Evolutionary conservation across 257 asterid species (phyloP).

Genomic region (Misopates orontium): DNA sequence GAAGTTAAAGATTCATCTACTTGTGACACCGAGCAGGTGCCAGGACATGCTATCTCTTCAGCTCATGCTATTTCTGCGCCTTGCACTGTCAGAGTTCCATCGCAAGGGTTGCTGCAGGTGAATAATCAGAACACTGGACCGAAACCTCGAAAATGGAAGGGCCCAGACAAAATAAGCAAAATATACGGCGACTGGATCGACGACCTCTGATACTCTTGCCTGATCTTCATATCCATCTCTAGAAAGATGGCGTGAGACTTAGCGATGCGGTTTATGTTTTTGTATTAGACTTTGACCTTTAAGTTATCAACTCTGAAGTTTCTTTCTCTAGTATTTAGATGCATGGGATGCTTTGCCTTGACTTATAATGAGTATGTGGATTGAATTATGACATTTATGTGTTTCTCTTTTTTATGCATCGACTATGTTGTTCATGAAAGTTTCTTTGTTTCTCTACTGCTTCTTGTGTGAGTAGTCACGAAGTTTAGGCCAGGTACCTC

Average conservation of each 20-base stretch:
- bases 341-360: not conserved
- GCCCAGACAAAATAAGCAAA: constrained; percentile 55
- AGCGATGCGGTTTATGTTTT: no score
- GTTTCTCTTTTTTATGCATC: no score
- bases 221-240: no score
- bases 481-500: no score
- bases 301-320: not conserved
- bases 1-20: constrained; percentile 28
- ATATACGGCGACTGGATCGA: constrained; percentile 61
- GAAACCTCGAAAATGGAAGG: constrained; percentile 46
- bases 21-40: constrained; percentile 31
- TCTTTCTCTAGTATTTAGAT: not conserved
- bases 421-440: no score
- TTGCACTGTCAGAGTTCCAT: constrained; percentile 25
- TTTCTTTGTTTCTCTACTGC: no score
- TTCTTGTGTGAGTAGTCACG: no score
- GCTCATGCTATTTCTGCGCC: constrained; percentile 3
- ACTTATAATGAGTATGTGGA: no score
- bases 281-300: not conserved
- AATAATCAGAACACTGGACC: constrained; percentile 37
- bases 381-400: no score
- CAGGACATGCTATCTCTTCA: constrained; percentile 16
- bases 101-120: constrained; percentile 7
- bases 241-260: no score
- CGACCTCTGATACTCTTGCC: constrained; percentile 35